Evolutionary conservation across 2,329 filamentous ascomycete genomes (phyloP).

Genomic region (Elsinoe arachidis): DNA sequence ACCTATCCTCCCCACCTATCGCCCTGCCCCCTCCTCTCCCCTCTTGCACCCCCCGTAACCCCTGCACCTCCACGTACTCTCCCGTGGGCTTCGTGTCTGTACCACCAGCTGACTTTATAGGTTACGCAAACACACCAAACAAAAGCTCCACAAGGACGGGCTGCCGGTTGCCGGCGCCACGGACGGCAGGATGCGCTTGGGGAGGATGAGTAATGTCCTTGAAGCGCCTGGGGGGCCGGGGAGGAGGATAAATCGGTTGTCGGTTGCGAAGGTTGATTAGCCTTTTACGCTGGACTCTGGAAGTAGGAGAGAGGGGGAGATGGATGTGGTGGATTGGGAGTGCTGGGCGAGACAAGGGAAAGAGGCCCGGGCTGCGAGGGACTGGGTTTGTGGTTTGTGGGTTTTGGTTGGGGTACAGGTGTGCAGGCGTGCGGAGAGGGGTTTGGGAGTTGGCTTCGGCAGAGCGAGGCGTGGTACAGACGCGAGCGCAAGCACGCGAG

Average conservation of each 20-base stretch:
- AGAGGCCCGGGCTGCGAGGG: no score
- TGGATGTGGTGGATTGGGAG: neutral
- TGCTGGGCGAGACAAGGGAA: neutral
- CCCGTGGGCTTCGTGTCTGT: no score
- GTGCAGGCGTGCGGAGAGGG: no score
- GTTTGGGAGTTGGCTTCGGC: no score
- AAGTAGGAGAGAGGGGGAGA: neutral
- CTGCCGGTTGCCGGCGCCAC: constrained; percentile 16
- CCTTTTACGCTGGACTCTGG: neutral
- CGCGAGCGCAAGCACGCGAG: no score
- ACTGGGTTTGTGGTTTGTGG: no score
- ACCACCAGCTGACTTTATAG: constrained; percentile 11
- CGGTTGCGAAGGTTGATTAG: constrained; percentile 18
- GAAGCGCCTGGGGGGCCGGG: constrained; percentile 15
- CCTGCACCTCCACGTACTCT: no score
- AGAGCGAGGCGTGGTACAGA: no score
- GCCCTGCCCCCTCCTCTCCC: no score
- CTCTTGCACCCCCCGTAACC: no score
- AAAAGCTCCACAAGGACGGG: constrained; percentile 18
- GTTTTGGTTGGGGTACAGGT: no score
- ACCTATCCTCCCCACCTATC: no score
- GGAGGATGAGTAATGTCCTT: constrained; percentile 18
- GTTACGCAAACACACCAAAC: constrained; percentile 17
- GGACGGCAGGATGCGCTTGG: constrained; percentile 17
- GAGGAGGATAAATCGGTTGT: constrained; percentile 15